A percentile compares a stretch with the other conserved stretches of the same genome.
Evolutionary conservation across 2,329 filamentous ascomycete species (phyloP).

Genomic region (Polychaeton citri): DNA sequence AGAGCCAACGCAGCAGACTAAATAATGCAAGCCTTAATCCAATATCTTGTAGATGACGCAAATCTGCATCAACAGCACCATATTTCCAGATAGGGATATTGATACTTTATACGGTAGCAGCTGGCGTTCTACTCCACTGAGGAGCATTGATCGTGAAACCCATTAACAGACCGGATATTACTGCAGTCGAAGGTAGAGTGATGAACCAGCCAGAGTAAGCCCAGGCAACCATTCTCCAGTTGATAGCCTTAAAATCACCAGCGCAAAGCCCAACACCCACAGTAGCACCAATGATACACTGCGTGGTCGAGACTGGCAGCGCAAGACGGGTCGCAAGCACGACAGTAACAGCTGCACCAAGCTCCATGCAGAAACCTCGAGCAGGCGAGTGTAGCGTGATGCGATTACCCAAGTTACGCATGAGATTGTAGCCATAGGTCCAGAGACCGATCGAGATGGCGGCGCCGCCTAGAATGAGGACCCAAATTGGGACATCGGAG

Average conservation of each 20-base stretch:
- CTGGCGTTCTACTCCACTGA: too few species aligned
- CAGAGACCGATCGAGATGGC: slow-evolving; percentile 43
- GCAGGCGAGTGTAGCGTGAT: slow-evolving; percentile 48
- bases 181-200: slow-evolving; percentile 42
- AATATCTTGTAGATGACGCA: too few species aligned
- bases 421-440: slow-evolving; percentile 51
- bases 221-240: slow-evolving; percentile 48
- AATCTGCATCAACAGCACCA: too few species aligned
- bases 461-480: slow-evolving; percentile 42
- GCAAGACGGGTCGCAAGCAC: slow-evolving; percentile 48
- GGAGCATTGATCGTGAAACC: slow-evolving; percentile 48
- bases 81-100: too few species aligned
- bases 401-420: slow-evolving; percentile 46
- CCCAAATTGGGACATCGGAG: slow-evolving; percentile 45
- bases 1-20: too few species aligned
- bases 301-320: slow-evolving; percentile 50
- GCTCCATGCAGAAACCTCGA: slow-evolving; percentile 45
- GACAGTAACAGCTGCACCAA: slow-evolving; percentile 48
- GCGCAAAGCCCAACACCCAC: slow-evolving; percentile 50
- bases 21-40: too few species aligned
- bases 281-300: slow-evolving; percentile 49
- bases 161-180: slow-evolving; percentile 46
- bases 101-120: too few species aligned
- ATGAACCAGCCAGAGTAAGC: slow-evolving; percentile 48
- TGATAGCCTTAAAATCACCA: slow-evolving; percentile 42